Evolutionary conservation across 164 flowering plant genomes (phyloP), one percentile per base, ranked within the genome.

Genomic region (Malania oleifera): DNA sequence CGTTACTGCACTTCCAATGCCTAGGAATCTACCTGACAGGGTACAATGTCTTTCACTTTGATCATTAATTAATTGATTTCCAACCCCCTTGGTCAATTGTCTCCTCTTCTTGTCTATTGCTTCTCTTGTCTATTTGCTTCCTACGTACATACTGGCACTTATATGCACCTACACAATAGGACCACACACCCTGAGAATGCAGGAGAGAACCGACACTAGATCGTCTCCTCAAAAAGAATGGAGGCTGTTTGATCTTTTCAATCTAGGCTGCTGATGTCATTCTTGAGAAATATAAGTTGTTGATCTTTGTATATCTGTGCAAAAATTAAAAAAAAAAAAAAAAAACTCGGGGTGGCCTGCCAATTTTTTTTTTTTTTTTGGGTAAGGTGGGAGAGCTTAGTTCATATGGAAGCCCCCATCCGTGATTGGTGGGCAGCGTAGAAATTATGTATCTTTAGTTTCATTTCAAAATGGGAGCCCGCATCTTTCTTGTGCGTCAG

Each of bases 41-140:
- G 84, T 80, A 76, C 84, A 71, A 62, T 87, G 95, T 72, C 85
- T 82, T 63, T 84, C 90, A 59, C 95, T 87, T 52, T 84, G 79
- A 77, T 77, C 54, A 70, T 65, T 75, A 65, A 73, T 72, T 68
- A 69, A 75, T 76, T 78, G 65, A 68, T 73, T 72, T 58, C 70
- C 54, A 62, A 55, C 57, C 61, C 49, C 38, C 27, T 39, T 22
- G 53, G 56, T 22, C 63, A 60, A 56, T 59, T 62, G 46, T 59
- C 70, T 71, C 60, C 59, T 46, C 52, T 52, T 56, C 56, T 59
- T n/a, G n/a, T n/a, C 72, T 40, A 47, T 31, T 55, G 63, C 60
- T 47, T 63, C 59, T 59, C 44, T 54, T 53, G 59, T 58, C 57
- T 59, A 28, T 62, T 45, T 67, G 9, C 57, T 35, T 64, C 62